A percentile compares a stretch with the other conserved stretches of the same genome.
Conservation (phyloP, 768 basidiomycete genomes). For the Tremella mesenterica region DNA sequence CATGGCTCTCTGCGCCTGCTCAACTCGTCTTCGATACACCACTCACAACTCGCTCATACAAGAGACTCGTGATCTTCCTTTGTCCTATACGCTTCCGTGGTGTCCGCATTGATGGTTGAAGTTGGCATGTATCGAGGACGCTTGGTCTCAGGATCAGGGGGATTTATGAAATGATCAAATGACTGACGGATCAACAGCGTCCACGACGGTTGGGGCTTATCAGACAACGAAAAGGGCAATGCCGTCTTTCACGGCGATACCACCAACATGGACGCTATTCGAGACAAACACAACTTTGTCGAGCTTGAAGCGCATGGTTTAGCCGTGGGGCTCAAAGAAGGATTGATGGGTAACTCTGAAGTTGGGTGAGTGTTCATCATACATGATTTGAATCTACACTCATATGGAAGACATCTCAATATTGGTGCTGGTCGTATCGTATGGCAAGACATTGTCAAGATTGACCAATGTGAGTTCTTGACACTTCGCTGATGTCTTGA, state of each 20-base stretch:
- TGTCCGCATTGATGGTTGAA: background rate
- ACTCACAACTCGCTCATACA: background rate
- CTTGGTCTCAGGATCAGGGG: background rate
- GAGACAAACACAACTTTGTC: constrained; percentile 63
- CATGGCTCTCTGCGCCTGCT: no score
- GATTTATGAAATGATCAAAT: background rate
- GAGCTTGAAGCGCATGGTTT: constrained; percentile 74
- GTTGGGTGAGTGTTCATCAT: constrained; percentile 61
- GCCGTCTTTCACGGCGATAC: constrained; percentile 79
- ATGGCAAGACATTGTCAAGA: constrained; percentile 96
- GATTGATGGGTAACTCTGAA: constrained; percentile 96
- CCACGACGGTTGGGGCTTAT: constrained; percentile 92
- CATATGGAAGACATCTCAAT: constrained; percentile 65
- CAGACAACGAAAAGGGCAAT: constrained; percentile 62
- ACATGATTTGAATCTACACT: background rate
- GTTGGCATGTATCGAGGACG: no score
- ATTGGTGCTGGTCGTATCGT: constrained; percentile 90
- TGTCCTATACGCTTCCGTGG: background rate
- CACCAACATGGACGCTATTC: constrained; percentile 80
- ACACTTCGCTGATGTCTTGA: background rate
- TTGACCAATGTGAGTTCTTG: constrained; percentile 57
- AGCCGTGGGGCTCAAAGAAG: constrained; percentile 86
- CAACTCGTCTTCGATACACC: no score
- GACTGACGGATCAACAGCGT: constrained; percentile 48
- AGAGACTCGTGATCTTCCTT: background rate